Evolutionary conservation across 345 rosid genomes (phyloP).

Genomic region (Eucalyptus lansdowneana): DNA sequence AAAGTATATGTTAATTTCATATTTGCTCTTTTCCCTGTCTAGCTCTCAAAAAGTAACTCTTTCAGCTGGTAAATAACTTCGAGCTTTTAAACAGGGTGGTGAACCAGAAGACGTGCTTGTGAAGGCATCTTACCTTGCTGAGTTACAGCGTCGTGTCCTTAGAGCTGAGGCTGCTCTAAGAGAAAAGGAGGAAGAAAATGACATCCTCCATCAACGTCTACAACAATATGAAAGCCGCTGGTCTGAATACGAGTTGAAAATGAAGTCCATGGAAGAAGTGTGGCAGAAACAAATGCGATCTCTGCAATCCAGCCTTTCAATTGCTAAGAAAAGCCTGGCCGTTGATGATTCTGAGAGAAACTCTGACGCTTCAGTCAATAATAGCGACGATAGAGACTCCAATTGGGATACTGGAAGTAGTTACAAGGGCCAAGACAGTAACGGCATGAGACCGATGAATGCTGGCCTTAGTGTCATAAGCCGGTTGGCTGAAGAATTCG

Average conservation of each 20-base stretch:
- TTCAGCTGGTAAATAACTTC: not conserved
- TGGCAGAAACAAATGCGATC: slow-evolving; percentile 99
- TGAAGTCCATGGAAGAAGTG: slow-evolving; percentile 99
- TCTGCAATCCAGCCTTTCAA: slow-evolving; percentile 87
- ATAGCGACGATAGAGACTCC: slow-evolving; percentile 57
- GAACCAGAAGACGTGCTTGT: slow-evolving; percentile 76
- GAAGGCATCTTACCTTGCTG: slow-evolving; percentile 84
- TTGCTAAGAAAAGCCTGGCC: slow-evolving; percentile 93
- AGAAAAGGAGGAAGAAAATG: slow-evolving; percentile 95
- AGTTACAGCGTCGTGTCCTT: slow-evolving; percentile 83
- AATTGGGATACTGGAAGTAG: slow-evolving; percentile 61
- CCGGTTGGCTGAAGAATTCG: slow-evolving; percentile 87
- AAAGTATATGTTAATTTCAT: not conserved
- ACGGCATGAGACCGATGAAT: slow-evolving; percentile 68
- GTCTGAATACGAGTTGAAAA: slow-evolving; percentile 90
- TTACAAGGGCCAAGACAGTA: slow-evolving; percentile 48
- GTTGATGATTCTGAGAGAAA: slow-evolving; percentile 73
- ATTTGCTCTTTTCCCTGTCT: not conserved
- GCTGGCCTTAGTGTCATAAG: slow-evolving; percentile 84
- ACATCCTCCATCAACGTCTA: slow-evolving; percentile 84
- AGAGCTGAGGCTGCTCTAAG: slow-evolving; percentile 81
- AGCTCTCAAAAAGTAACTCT: not conserved
- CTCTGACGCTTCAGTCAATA: slow-evolving; percentile 86
- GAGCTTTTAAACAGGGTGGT: slow-evolving; percentile 25
- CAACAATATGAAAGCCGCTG: slow-evolving; percentile 95